Percentiles rank a stretch among this genome's conserved stretches.
These are phyloP conservation scores for Xylaria sp. DNA, from an alignment of 2,329 filamentous ascomycete species.

Conservation along the genomic window DNA sequence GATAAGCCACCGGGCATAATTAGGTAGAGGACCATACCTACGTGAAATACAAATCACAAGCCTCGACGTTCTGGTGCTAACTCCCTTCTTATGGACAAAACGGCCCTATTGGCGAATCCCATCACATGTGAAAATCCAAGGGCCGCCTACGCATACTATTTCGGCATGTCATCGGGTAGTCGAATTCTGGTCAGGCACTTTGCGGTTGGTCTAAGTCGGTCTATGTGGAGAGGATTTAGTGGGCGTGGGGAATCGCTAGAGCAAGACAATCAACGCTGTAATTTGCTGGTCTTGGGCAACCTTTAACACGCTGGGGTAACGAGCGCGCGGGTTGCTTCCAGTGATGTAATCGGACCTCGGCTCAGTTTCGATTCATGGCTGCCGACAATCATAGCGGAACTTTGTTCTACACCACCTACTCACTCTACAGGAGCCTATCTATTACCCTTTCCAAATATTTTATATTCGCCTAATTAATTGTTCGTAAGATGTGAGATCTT, in stretches of 20 bases:
- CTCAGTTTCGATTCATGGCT: conserved; percentile 27
- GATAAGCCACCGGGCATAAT: too few species aligned
- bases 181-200: neutral
- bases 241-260: conserved; percentile 12
- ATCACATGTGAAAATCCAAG: conserved; percentile 32
- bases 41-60: conserved; percentile 1
- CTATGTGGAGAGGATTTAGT: neutral
- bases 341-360: conserved; percentile 51
- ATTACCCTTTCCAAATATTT: too few species aligned
- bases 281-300: neutral
- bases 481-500: conserved; percentile 23
- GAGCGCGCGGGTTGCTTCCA: neutral
- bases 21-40: too few species aligned
- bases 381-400: conserved; percentile 28
- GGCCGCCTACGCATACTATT: neutral
- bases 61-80: neutral
- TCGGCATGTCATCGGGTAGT: conserved; percentile 11
- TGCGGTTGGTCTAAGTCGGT: neutral
- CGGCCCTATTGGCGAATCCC: conserved; percentile 5
- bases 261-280: neutral
- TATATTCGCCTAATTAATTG: neutral
- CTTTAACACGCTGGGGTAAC: neutral
- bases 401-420: neutral
- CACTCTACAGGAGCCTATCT: too few species aligned
- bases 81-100: conserved; percentile 1